Conservation (phyloP, 805 yeast species). For the Jamesozyma spencerorum region DNA sequence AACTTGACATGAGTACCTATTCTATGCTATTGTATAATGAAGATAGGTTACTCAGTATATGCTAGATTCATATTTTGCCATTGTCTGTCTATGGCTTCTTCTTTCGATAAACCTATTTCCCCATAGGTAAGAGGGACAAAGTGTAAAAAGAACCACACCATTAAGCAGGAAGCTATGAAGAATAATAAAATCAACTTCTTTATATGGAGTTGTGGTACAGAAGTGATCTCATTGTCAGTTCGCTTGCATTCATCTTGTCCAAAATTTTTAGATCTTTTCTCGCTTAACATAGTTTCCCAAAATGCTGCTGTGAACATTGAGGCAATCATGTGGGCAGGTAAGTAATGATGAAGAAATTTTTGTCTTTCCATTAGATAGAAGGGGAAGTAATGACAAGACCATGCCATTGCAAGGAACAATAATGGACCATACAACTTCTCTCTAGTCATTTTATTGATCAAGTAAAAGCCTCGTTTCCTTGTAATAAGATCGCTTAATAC, state of each 20-base stretch:
- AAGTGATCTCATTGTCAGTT: too few species aligned
- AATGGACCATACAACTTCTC: slow-evolving; percentile 67
- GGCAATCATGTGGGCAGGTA: slow-evolving; percentile 90
- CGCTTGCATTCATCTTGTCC: too few species aligned
- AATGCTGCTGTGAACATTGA: slow-evolving; percentile 75
- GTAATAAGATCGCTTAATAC: slow-evolving; percentile 67
- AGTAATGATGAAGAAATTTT: slow-evolving; percentile 84
- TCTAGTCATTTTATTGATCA: slow-evolving; percentile 51
- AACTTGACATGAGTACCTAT: too few species aligned
- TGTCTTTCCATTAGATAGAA: slow-evolving; percentile 89
- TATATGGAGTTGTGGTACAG: too few species aligned
- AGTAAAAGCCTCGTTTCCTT: slow-evolving; percentile 53
- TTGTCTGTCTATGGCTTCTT: slow-evolving; percentile 60
- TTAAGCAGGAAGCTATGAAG: neutral
- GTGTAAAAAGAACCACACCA: slow-evolving; percentile 43
- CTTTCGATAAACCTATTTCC: slow-evolving; percentile 47
- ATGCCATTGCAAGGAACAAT: slow-evolving; percentile 79
- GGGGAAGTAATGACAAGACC: slow-evolving; percentile 85
- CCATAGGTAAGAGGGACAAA: slow-evolving; percentile 85
- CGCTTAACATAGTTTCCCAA: slow-evolving; percentile 65
- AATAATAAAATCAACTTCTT: too few species aligned
- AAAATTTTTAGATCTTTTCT: slow-evolving; percentile 29
- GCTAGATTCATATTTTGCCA: slow-evolving; percentile 83
- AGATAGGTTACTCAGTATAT: slow-evolving; percentile 53
- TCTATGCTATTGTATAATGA: neutral